Conservation (phyloP, 140 eudicot genomes). For the Senecio squalidus region DNA sequence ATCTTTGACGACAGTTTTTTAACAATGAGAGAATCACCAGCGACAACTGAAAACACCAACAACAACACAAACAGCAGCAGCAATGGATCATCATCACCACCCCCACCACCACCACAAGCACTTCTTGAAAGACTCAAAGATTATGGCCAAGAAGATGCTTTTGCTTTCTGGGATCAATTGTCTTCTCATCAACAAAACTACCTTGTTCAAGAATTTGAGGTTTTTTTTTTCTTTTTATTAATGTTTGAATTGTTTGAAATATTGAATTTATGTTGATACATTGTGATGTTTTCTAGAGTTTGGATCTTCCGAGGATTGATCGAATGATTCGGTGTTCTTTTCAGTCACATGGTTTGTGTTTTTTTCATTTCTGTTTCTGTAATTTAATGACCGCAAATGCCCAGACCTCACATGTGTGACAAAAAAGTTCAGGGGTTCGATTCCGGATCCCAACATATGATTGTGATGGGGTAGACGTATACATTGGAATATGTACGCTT, state of each 20-base stretch:
- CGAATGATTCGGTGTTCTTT: constrained; percentile 89
- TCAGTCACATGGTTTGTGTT: constrained; percentile 66
- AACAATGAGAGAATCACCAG: constrained; percentile 28
- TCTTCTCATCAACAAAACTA: constrained; percentile 66
- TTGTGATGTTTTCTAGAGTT: constrained; percentile 39
- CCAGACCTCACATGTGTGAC: no score
- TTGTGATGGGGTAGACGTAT: not conserved
- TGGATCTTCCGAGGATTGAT: constrained; percentile 95
- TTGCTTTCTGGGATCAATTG: constrained; percentile 94
- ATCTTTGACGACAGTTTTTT: not conserved
- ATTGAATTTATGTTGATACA: not conserved
- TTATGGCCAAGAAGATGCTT: constrained; percentile 93
- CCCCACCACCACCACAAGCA: constrained; percentile 65
- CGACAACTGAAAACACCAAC: constrained; percentile 5
- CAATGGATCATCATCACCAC: constrained; percentile 28
- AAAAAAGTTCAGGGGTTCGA: no score
- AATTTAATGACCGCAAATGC: no score
- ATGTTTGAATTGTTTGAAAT: no score
- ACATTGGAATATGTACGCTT: no score
- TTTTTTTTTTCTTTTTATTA: no score
- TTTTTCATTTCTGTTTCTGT: no score
- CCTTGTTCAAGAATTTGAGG: constrained; percentile 86
- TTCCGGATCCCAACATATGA: no score
- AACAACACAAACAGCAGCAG: constrained; percentile 12
- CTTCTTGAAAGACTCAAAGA: constrained; percentile 92